A percentile compares a stretch with the other conserved stretches of the same genome.
phyloP scores from a whole-genome alignment of 2,329 filamentous ascomycete genomes.

The Colletotrichum musae region DNA sequence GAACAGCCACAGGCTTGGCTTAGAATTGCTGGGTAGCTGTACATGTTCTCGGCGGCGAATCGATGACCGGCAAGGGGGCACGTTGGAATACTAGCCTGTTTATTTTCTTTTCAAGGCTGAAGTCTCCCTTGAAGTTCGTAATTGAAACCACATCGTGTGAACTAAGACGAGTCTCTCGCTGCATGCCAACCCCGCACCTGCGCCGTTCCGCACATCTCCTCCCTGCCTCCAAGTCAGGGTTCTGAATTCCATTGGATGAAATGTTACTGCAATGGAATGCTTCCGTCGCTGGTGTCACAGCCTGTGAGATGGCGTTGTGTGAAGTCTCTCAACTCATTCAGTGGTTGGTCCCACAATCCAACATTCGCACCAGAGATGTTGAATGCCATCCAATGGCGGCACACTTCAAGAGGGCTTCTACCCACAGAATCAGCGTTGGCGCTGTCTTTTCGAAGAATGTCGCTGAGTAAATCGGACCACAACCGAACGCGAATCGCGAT shows the following conservation, averaged over 20 bases:
- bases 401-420: too few species aligned
- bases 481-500: too few species aligned
- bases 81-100: background rate
- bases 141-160: background rate
- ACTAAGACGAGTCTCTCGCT: background rate
- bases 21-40: too few species aligned
- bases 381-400: too few species aligned
- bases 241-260: background rate
- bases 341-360: too few species aligned
- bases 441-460: too few species aligned
- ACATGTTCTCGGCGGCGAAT: background rate
- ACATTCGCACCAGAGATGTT: too few species aligned
- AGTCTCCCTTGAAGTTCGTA: background rate
- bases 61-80: conserved; percentile 1
- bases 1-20: too few species aligned
- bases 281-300: too few species aligned
- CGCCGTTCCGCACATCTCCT: background rate
- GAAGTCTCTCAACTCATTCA: too few species aligned
- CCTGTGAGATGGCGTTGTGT: background rate
- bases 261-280: background rate
- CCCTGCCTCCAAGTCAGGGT: background rate
- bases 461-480: too few species aligned
- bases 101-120: background rate
- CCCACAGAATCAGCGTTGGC: too few species aligned
- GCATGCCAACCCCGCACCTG: background rate